A percentile compares a stretch with the other conserved stretches of the same genome.
phyloP scores from a whole-genome alignment of 2,329 filamentous ascomycete species.

The Cytospora piceicola region DNA sequence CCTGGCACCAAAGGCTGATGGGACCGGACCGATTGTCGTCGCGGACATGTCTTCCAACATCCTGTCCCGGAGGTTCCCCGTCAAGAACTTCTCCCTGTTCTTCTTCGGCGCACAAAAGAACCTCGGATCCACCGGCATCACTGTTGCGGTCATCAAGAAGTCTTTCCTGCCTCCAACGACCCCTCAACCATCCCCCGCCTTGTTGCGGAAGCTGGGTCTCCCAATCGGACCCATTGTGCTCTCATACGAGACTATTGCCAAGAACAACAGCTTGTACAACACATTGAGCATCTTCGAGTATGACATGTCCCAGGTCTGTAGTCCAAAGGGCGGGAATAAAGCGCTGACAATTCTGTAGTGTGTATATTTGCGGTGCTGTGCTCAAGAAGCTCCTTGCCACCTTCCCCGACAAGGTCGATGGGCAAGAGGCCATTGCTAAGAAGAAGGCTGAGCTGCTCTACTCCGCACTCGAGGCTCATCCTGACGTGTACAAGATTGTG shows the following conservation, averaged over 20 bases:
- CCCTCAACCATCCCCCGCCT: constrained; percentile 66
- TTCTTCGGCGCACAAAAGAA: constrained; percentile 98
- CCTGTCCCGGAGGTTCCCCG: constrained; percentile 75
- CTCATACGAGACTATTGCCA: constrained; percentile 81
- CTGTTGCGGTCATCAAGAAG: constrained; percentile 84
- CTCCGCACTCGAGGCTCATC: constrained; percentile 71
- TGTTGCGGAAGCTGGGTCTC: constrained; percentile 76
- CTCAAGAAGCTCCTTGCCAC: constrained; percentile 72
- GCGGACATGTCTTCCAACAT: constrained; percentile 97
- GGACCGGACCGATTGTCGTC: constrained; percentile 75
- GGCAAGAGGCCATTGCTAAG: constrained; percentile 74
- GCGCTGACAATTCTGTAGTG: constrained; percentile 50
- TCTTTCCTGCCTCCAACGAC: constrained; percentile 71
- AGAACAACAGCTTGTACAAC: constrained; percentile 96
- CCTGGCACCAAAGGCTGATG: constrained; percentile 61
- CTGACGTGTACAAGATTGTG: constrained; percentile 75
- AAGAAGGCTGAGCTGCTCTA: constrained; percentile 82
- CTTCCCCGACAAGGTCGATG: constrained; percentile 71
- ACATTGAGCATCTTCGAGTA: constrained; percentile 90
- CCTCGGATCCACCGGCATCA: constrained; percentile 82
- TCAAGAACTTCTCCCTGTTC: constrained; percentile 79
- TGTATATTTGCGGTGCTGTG: constrained; percentile 89
- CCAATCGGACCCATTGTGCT: constrained; percentile 79
- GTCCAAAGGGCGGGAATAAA: too few species aligned
- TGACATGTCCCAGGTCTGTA: constrained; percentile 35